Evolutionary conservation across 2,329 filamentous ascomycete species (phyloP), one percentile per base, ranked within the genome.

Genomic region (Phialophora tarda): DNA sequence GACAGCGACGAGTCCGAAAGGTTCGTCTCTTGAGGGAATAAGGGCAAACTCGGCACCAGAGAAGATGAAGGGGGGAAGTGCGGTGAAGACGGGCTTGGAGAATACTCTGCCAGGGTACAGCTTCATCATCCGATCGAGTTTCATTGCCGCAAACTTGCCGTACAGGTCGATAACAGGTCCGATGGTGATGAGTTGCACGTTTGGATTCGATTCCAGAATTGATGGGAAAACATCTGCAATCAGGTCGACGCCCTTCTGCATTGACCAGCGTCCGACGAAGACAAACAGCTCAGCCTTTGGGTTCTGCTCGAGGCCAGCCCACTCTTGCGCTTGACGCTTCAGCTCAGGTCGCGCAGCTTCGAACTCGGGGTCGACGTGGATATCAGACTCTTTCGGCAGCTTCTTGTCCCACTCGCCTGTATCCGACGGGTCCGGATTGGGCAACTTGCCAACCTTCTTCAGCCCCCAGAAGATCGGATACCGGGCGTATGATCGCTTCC

Each of bases 401-500:
- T 84, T 80, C 72, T 83, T 83, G 71, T 84, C 82, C 86, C 85
- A 88, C 65, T 84, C 85, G 5, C 82, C 86, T 23, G 86, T 86
- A 75, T 89, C 87, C 1, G 85, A 85, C 3, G 87, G 87, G 74
- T 89, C 87, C 0, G 88, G 87, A 71, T 89, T 89, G 0, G 87
- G 88, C 38, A 89, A 78, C 60, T 86, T 83, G 21, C 87, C 87
- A 62, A 89, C 85, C 74, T 84, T 85, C 71, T 84, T 84, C 62
- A 89, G 76, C 63, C 86, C 86, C 88, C 88, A 90, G 77, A 90
- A 89, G 66, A 90, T 89, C 1, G 88, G 88, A 74, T 89, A 90
- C 53, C 88, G 82, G 56, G 87, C 86, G 74, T 86, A 88, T 2
- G 86, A 87, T 21, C 88, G 84, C 73, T 88, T 87, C 17, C 88